These are phyloP conservation scores for Cytospora schulzeri DNA, from an alignment of 2,329 filamentous ascomycete genomes.

Conservation along the genomic window DNA sequence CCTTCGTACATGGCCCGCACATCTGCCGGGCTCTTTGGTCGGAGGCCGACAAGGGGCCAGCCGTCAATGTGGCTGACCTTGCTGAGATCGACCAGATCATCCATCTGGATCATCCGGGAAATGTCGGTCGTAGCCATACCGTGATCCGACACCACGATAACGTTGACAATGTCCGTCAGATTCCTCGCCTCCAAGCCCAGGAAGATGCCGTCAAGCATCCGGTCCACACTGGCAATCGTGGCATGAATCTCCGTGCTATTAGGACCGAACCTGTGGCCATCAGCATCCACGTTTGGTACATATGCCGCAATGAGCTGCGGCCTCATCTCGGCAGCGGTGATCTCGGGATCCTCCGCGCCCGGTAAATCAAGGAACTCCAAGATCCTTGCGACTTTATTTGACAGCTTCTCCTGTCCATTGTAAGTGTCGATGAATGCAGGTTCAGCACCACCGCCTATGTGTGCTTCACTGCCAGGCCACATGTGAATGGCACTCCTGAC, in stretches of 20 bases:
- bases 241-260: conserved; percentile 88
- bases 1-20: conserved; percentile 68
- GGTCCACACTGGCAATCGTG: conserved; percentile 79
- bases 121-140: conserved; percentile 95
- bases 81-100: conserved; percentile 78
- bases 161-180: conserved; percentile 85
- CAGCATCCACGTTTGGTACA: conserved; percentile 86
- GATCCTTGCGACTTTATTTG: conserved; percentile 76
- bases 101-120: conserved; percentile 80
- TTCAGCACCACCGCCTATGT: conserved; percentile 69
- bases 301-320: conserved; percentile 94
- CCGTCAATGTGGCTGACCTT: conserved; percentile 86
- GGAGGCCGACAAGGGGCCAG: conserved; percentile 89
- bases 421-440: conserved; percentile 83
- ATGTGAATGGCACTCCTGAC: conserved; percentile 86
- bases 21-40: conserved; percentile 71
- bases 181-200: conserved; percentile 77
- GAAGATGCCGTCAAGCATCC: conserved; percentile 78
- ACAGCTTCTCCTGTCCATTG: conserved; percentile 74
- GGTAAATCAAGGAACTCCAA: conserved; percentile 84
- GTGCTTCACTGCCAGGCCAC: conserved; percentile 96
- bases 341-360: conserved; percentile 62
- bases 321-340: conserved; percentile 56
- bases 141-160: conserved; percentile 96
- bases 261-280: conserved; percentile 86